Evolutionary conservation across 2,329 filamentous ascomycete genomes (phyloP).

Genomic region (Fusarium sp.): DNA sequence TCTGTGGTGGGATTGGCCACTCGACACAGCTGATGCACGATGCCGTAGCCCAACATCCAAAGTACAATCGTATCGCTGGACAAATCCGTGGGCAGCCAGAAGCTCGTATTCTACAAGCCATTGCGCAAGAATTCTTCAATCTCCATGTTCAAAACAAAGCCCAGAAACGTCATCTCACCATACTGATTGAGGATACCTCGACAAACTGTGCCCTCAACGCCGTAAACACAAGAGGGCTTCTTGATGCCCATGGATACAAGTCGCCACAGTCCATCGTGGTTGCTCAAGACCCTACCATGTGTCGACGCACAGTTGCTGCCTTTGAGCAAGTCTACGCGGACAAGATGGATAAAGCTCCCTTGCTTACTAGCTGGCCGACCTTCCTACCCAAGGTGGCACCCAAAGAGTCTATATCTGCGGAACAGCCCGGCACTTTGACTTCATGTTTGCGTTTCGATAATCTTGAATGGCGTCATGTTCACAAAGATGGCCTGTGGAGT

Average conservation of each 20-base stretch:
- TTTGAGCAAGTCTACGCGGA: constrained; percentile 33
- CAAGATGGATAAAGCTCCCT: not conserved
- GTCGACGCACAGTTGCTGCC: constrained; percentile 30
- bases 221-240: constrained; percentile 26
- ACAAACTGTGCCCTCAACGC: constrained; percentile 42
- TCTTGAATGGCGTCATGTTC: not conserved
- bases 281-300: constrained; percentile 41
- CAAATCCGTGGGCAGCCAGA: constrained; percentile 25
- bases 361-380: constrained; percentile 35
- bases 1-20: constrained; percentile 40
- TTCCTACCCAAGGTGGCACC: constrained; percentile 24
- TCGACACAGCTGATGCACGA: constrained; percentile 37
- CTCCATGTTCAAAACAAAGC: not conserved
- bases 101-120: constrained; percentile 29
- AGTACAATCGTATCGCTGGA: constrained; percentile 17
- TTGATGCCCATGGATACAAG: constrained; percentile 29
- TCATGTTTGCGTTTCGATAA: constrained; percentile 18
- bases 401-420: not conserved
- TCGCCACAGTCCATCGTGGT: constrained; percentile 35
- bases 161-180: constrained; percentile 3
- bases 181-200: constrained; percentile 37
- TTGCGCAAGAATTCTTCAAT: constrained; percentile 30
- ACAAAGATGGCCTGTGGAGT: constrained; percentile 20
- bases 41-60: constrained; percentile 30
- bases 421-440: not conserved